These are phyloP conservation scores for Pythium phragmitis DNA, from an alignment of 352 stramenopile species.

Conservation along the genomic window DNA sequence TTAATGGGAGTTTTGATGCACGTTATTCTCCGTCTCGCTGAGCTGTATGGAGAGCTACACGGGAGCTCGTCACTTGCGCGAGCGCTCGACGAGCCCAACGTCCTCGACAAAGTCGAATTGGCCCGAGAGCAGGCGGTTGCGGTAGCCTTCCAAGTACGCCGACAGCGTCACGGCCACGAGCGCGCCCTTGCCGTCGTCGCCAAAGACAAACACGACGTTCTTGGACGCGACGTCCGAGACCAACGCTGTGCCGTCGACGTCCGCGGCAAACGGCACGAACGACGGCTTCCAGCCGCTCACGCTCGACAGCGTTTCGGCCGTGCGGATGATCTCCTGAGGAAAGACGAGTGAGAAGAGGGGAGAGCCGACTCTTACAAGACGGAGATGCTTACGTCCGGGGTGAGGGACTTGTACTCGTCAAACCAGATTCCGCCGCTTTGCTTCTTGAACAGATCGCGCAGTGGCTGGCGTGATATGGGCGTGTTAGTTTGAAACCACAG, in stretches of 20 bases:
- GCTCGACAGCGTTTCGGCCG: slow-evolving; percentile 41
- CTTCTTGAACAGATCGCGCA: slow-evolving; percentile 66
- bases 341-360: neutral
- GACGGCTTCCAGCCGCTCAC: slow-evolving; percentile 57
- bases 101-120: slow-evolving; percentile 85
- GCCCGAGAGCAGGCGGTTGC: slow-evolving; percentile 76
- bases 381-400: slow-evolving; percentile 29
- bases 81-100: slow-evolving; percentile 77
- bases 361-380: neutral
- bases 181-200: slow-evolving; percentile 55
- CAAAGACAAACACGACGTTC: slow-evolving; percentile 69
- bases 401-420: slow-evolving; percentile 78
- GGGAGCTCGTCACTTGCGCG: slow-evolving; percentile 38
- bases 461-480: slow-evolving; percentile 28
- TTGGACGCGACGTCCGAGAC: slow-evolving; percentile 50
- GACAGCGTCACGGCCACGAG: slow-evolving; percentile 54
- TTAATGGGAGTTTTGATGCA: neutral
- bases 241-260: slow-evolving; percentile 66
- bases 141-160: slow-evolving; percentile 76
- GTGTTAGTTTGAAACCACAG: neutral
- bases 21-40: slow-evolving; percentile 16
- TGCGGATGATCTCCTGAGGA: slow-evolving; percentile 54
- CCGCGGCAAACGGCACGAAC: slow-evolving; percentile 70
- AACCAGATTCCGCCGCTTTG: slow-evolving; percentile 85
- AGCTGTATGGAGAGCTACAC: neutral